Base-by-base conservation (phyloP, 805 yeast genomes). In the Suhomyces sp. region DNA sequence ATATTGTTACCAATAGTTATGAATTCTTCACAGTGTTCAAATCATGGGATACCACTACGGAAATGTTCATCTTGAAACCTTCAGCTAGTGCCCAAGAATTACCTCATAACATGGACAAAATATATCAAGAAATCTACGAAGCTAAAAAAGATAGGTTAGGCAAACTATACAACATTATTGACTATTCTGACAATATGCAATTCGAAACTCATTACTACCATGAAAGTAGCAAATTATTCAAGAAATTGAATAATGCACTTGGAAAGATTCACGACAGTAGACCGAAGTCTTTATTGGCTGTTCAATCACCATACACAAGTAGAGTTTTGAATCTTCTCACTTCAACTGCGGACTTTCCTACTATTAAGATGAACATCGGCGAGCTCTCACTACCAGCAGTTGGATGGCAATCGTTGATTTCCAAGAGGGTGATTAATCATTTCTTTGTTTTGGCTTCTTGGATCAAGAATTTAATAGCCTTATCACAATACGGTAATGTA, bases 371-470 rank as follows among this genome's bases (percentile, higher is more conserved):
- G 74, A 66, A 72, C 13, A 67, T 77, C 14, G 70, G 77, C 28
- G 85, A 81, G 45, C 51, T 77, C 13, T 63, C 77, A 1, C 57
- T 84, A 19, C 88, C 91, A 8, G 81, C 90, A 4, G 62, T 90
- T 33, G 83, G 88, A 4, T 88, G 96, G 96, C 93, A 87, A 54
- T 56, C 76, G 2, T 64, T 77, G 10, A 70, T 87, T 6, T 65
- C 81, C 35, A 81, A 79, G 43, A 65, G 87, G 43, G 64, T 87
- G 4, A 69, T 81, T 26, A 81, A 80, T 47, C 88, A 84, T 44
- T 79, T 79, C 54, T 68, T 91, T 28, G 78, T 86, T 0, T 61
- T 88, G 28, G 83, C 93, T 0, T 65, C 79, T 2, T 83, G 95
- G 85, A 53, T 88, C 19, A 67, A 71, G 24, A 81, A 82, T 48